Base-by-base conservation (phyloP, 192 early-diverging fungal genomes). In the Gigaspora rosea region DNA sequence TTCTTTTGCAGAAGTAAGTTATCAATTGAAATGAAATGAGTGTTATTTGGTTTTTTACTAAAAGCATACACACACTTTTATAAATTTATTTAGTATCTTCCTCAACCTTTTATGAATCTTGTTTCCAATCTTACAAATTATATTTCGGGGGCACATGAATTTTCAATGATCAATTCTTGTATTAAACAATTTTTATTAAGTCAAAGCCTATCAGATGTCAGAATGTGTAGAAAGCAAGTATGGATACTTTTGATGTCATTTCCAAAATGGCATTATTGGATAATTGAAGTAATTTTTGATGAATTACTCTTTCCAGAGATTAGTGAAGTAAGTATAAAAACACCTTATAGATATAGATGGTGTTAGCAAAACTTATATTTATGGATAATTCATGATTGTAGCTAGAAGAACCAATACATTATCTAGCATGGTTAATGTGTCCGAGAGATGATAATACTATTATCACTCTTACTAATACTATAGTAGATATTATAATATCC, bases 181-280 rank as follows among this genome's bases (percentile, higher is more conserved):
- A 20, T 56, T 11, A 20, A 50, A 18, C 32, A 75, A 33, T 64
- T 75, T n/a, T 46, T 65, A 32, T 32, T 64, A 54, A 61, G 63
- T 20, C n/a, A 35, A 50, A 35, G 11, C 4, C 61, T 59, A 27
- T 35, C 47, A 20, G 73, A 22, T 15, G 22, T 59, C n/a, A 10
- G 63, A 16, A 59, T 27, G 8, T 56, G 20, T 32, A 56, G 62
- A 20, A 62, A 75, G 63, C 15, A 51, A 1, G 73, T 64, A 33
- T 75, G 73, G 73, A 50, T 75, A 65, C 20, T 49, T n/a, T 58
- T 75, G 18, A 56, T 75, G 47, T 61, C 73, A 57, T 65, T 75
- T 16, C 13, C 58, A 62, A 75, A 75, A 33, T 75, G 73, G 73
- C 48, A 56, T 33, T 58, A 75, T 75, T 75, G 73, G 73, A 75